These are phyloP conservation scores for Tulasnella sp. DNA, from an alignment of 768 basidiomycete species.

Conservation along the genomic window DNA sequence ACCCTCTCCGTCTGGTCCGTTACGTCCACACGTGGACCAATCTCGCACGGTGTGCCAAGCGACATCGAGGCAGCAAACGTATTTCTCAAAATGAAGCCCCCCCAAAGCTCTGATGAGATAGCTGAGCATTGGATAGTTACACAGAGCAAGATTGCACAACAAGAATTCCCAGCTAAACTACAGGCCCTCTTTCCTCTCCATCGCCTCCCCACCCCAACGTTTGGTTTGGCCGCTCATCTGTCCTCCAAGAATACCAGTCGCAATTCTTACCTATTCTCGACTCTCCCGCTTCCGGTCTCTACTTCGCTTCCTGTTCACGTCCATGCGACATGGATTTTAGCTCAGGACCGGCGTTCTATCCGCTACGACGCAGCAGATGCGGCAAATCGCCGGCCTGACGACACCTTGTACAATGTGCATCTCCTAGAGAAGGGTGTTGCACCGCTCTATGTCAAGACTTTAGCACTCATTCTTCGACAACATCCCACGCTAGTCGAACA, in stretches of 20 bases:
- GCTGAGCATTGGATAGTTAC: background rate
- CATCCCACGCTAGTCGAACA: background rate
- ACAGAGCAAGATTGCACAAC: no score
- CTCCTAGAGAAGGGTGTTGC: background rate
- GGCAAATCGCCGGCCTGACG: background rate
- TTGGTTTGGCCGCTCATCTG: background rate
- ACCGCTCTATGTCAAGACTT: background rate
- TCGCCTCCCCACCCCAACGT: slow-evolving; percentile 14
- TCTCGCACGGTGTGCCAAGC: background rate
- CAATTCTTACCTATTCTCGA: background rate
- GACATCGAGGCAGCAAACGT: no score
- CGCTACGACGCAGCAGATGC: background rate
- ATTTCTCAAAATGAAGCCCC: no score
- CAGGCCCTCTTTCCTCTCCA: background rate
- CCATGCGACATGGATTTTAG: slow-evolving; percentile 9
- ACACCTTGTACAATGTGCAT: slow-evolving; percentile 5
- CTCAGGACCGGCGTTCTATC: background rate
- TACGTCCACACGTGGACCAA: background rate
- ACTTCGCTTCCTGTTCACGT: slow-evolving; percentile 22
- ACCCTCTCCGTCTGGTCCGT: background rate
- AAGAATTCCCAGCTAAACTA: background rate
- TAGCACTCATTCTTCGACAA: background rate
- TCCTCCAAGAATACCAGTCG: background rate
- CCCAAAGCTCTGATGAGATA: background rate
- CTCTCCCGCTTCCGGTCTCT: slow-evolving; percentile 12